Evolutionary conservation across 1,284 basidiomycete species (phyloP).

Genomic region (Phenoliferia sp.): DNA sequence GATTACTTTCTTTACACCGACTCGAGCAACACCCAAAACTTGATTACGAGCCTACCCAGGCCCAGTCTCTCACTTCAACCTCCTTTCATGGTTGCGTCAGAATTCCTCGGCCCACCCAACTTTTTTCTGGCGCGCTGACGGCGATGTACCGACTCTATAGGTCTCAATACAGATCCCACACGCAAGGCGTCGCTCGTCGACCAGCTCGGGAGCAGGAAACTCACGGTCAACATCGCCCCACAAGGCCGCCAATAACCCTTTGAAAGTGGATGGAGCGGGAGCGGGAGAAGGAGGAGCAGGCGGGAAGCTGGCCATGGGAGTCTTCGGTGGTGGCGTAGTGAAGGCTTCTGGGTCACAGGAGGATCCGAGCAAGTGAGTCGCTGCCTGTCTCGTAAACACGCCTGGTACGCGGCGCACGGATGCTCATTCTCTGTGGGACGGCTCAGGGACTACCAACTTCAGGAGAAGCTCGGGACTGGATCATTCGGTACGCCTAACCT

Average conservation of each 20-base stretch:
- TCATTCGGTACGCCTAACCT: conserved; percentile 58
- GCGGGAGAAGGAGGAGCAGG: too few relatives aligned
- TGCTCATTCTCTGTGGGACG: not conserved
- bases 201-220: too few relatives aligned
- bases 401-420: not conserved
- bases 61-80: too few relatives aligned
- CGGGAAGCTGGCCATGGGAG: not conserved
- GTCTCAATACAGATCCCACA: not conserved
- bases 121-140: too few relatives aligned
- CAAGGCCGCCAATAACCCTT: too few relatives aligned
- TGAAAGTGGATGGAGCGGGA: too few relatives aligned
- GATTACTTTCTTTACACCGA: too few relatives aligned
- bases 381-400: not conserved
- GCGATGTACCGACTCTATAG: not conserved
- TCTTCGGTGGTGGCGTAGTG: not conserved
- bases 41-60: too few relatives aligned
- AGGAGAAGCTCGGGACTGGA: conserved; percentile 95
- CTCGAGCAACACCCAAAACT: too few relatives aligned
- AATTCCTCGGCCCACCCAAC: not conserved
- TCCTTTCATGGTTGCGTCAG: not conserved
- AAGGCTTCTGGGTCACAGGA: not conserved
- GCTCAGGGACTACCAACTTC: conserved; percentile 67
- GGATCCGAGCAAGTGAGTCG: not conserved
- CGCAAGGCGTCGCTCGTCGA: too few relatives aligned
- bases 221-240: too few relatives aligned